phyloP scores from a whole-genome alignment of 2,329 filamentous ascomycete species.

The Microthyrium microscopicum region DNA sequence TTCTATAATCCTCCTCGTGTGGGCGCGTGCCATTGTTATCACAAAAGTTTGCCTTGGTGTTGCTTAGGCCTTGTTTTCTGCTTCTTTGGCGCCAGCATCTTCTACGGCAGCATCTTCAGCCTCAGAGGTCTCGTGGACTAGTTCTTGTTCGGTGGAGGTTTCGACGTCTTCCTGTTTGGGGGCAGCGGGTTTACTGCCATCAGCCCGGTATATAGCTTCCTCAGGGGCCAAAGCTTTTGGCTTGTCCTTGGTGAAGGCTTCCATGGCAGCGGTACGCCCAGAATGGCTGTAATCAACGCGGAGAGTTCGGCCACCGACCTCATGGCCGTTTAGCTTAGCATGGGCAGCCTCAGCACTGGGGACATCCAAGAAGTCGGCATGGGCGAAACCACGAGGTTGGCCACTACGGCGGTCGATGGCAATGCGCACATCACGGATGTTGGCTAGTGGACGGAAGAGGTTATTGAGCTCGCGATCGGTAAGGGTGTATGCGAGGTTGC shows the following conservation, averaged over 20 bases:
- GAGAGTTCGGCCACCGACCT: slow-evolving; percentile 49
- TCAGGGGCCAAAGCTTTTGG: too few relatives aligned
- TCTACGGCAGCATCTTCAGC: too few relatives aligned
- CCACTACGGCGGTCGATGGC: slow-evolving; percentile 69
- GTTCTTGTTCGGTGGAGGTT: neutral
- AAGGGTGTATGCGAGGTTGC: slow-evolving; percentile 76
- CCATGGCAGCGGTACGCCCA: too few relatives aligned
- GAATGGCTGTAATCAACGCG: slow-evolving; percentile 45
- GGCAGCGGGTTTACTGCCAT: neutral
- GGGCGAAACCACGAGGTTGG: slow-evolving; percentile 67
- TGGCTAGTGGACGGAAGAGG: slow-evolving; percentile 53
- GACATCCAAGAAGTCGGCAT: slow-evolving; percentile 60
- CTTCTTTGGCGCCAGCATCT: too few relatives aligned
- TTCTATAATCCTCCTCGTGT: too few relatives aligned
- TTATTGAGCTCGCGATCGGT: slow-evolving; percentile 68
- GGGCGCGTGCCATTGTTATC: too few relatives aligned
- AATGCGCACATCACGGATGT: slow-evolving; percentile 61
- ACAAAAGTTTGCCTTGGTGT: too few relatives aligned
- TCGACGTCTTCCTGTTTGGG: neutral
- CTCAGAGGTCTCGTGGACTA: too few relatives aligned
- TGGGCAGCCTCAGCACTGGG: slow-evolving; percentile 46
- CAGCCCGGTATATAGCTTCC: too few relatives aligned
- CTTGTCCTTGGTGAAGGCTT: too few relatives aligned
- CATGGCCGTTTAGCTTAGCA: slow-evolving; percentile 37
- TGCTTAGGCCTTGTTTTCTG: too few relatives aligned